phyloP scores from a whole-genome alignment of 495 filamentous ascomycete genomes.

The Tuber calosporum region DNA sequence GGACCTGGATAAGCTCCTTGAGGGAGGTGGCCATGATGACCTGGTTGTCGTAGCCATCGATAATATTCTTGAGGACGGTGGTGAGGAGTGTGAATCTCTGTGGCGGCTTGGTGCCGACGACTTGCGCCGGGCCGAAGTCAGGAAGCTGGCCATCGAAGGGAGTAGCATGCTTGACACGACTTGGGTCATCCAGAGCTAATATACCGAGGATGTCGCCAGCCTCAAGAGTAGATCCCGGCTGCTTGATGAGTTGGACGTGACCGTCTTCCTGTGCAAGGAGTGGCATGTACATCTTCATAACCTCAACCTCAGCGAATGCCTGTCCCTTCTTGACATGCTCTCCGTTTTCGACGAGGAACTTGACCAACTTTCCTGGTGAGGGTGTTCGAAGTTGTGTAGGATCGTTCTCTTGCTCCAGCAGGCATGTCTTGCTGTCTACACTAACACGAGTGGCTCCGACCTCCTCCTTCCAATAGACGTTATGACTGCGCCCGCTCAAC shows the following conservation, averaged over 20 bases:
- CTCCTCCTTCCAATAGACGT: slow-evolving; percentile 99
- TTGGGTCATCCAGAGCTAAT: slow-evolving; percentile 88
- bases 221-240: slow-evolving; percentile 94
- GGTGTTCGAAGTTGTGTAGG: slow-evolving; percentile 93
- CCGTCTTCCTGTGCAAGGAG: slow-evolving; percentile 94
- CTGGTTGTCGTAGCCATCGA: slow-evolving; percentile 93
- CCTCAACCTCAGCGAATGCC: slow-evolving; percentile 93
- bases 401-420: slow-evolving; percentile 98
- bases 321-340: slow-evolving; percentile 90
- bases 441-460: slow-evolving; percentile 89
- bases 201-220: slow-evolving; percentile 99
- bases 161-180: slow-evolving; percentile 91
- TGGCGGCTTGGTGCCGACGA: slow-evolving; percentile 85
- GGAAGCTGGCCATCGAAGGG: slow-evolving; percentile 92
- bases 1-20: slow-evolving; percentile 81
- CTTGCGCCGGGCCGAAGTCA: slow-evolving; percentile 72
- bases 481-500: slow-evolving; percentile 85
- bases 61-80: slow-evolving; percentile 76
- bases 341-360: slow-evolving; percentile 95
- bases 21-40: slow-evolving; percentile 86
- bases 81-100: slow-evolving; percentile 74
- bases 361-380: slow-evolving; percentile 95
- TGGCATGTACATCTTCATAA: slow-evolving; percentile 99
- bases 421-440: slow-evolving; percentile 93
- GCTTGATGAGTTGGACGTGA: slow-evolving; percentile 96